phyloP scores from a whole-genome alignment of 2,329 filamentous ascomycete genomes.

The Verticillium longisporum region DNA sequence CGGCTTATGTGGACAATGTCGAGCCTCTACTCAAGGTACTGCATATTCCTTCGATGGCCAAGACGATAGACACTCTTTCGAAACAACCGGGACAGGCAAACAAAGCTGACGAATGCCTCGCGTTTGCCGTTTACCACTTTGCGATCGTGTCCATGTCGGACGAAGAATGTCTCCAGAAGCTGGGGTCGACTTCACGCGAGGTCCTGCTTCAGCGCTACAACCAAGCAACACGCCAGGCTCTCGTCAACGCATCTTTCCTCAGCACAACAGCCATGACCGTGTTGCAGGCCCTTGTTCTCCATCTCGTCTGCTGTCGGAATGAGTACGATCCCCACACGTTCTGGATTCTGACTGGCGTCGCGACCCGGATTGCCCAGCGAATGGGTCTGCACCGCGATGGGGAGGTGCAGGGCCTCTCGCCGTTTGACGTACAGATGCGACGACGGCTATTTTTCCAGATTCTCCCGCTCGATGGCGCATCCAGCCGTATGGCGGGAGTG shows the following conservation, averaged over 20 bases:
- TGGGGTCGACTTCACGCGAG: conserved; percentile 25
- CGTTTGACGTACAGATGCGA: conserved; percentile 44
- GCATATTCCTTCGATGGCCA: conserved; percentile 16
- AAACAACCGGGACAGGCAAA: conserved; percentile 13
- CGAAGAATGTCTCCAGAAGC: conserved; percentile 28
- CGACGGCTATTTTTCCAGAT: conserved; percentile 48
- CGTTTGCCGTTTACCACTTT: conserved; percentile 37
- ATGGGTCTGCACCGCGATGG: conserved; percentile 46
- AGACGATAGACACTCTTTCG: conserved; percentile 12
- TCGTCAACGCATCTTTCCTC: conserved; percentile 43
- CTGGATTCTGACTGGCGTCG: conserved; percentile 37
- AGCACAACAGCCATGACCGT: conserved; percentile 44
- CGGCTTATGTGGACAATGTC: conserved; percentile 15
- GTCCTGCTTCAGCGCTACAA: conserved; percentile 28
- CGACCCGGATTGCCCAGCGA: conserved; percentile 43
- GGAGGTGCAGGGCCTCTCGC: conserved; percentile 17
- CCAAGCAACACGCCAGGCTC: conserved; percentile 35
- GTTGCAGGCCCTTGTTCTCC: conserved; percentile 45
- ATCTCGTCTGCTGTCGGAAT: conserved; percentile 30
- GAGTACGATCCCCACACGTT: conserved; percentile 37
- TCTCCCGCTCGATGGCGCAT: conserved; percentile 26
- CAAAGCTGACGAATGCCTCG: conserved; percentile 24
- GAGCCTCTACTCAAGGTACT: conserved; percentile 17
- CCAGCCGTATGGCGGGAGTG: conserved; percentile 17
- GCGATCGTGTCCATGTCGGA: conserved; percentile 32